Conservation (phyloP, 2,329 filamentous ascomycete species). For the Neospermospora avenae region DNA sequence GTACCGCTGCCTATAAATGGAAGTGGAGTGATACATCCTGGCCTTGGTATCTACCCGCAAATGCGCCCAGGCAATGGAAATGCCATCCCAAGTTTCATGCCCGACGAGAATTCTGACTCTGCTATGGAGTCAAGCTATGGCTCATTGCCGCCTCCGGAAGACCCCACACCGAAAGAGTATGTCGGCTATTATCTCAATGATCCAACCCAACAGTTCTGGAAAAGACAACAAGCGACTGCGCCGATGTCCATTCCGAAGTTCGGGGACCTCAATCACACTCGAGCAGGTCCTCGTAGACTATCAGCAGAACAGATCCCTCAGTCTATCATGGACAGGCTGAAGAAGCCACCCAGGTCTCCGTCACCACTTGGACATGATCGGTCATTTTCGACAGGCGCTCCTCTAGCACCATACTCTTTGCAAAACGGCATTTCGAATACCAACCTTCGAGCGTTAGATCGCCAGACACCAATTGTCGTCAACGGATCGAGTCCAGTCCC, state of each 20-base stretch:
- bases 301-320: slow-evolving; percentile 36
- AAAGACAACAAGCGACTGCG: slow-evolving; percentile 24
- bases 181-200: slow-evolving; percentile 36
- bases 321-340: slow-evolving; percentile 34
- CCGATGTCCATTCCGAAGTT: slow-evolving; percentile 33
- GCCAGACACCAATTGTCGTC: slow-evolving; percentile 31
- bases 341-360: slow-evolving; percentile 34
- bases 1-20: slow-evolving; percentile 36
- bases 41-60: slow-evolving; percentile 35
- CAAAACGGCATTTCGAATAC: slow-evolving; percentile 29
- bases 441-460: slow-evolving; percentile 30
- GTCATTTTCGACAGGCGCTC: slow-evolving; percentile 31
- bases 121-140: slow-evolving; percentile 17
- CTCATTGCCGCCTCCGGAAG: slow-evolving; percentile 27
- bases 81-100: slow-evolving; percentile 52
- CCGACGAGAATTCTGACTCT: slow-evolving; percentile 44
- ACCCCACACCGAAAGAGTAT: slow-evolving; percentile 33
- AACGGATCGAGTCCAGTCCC: slow-evolving; percentile 33
- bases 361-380: slow-evolving; percentile 36
- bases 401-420: slow-evolving; percentile 19
- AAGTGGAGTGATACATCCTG: slow-evolving; percentile 37
- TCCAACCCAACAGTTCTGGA: slow-evolving; percentile 19
- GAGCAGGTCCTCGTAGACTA: slow-evolving; percentile 22
- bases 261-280: slow-evolving; percentile 30
- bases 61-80: slow-evolving; percentile 43